phyloP scores from a whole-genome alignment of 2,329 filamentous ascomycete genomes.

The Xylaria sp. region DNA sequence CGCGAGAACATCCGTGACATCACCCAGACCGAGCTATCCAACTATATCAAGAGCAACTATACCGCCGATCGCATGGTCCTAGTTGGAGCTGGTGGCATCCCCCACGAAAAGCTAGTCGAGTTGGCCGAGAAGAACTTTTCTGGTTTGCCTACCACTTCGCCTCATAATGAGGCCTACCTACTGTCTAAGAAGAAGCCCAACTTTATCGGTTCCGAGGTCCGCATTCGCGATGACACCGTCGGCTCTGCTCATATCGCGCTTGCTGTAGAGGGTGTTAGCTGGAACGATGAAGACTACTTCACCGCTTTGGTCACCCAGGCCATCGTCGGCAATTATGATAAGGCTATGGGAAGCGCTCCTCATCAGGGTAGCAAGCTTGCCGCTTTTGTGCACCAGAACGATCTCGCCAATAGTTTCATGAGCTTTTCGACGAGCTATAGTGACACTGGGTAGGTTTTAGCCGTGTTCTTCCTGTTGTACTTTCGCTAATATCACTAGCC shows the following conservation, averaged over 20 bases:
- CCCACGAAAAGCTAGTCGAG: conserved; percentile 92
- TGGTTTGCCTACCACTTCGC: conserved; percentile 77
- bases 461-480: neutral
- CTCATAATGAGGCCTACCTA: conserved; percentile 77
- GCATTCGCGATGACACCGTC: conserved; percentile 95
- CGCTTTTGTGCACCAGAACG: conserved; percentile 91
- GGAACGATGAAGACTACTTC: conserved; percentile 99
- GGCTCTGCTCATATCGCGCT: conserved; percentile 97
- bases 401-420: conserved; percentile 99
- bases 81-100: conserved; percentile 91
- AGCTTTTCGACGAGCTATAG: conserved; percentile 99
- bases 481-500: conserved; percentile 64
- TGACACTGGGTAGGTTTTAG: conserved; percentile 84
- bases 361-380: conserved; percentile 99
- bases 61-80: conserved; percentile 99
- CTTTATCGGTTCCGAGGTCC: conserved; percentile 95
- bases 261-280: conserved; percentile 98
- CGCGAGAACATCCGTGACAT: conserved; percentile 99
- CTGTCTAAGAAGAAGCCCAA: conserved; percentile 88
- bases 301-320: conserved; percentile 97
- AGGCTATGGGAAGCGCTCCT: conserved; percentile 95
- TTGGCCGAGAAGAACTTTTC: conserved; percentile 97
- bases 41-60: conserved; percentile 99
- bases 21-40: conserved; percentile 85
- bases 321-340: conserved; percentile 99